These are phyloP conservation scores for Citrus glauca DNA, from an alignment of 345 rosid species.

Conservation along the genomic window DNA sequence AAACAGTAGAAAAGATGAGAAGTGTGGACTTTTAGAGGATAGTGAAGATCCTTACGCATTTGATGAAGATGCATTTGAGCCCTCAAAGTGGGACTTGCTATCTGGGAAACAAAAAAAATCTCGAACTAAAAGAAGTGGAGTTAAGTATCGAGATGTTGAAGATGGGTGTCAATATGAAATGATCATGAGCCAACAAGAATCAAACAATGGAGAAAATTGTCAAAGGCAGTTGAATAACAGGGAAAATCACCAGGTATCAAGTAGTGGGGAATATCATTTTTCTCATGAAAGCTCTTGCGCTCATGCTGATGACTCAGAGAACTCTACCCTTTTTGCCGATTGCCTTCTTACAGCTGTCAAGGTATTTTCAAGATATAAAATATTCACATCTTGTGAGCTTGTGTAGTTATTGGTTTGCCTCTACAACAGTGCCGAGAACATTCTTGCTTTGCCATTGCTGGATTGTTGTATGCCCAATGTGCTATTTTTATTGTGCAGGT, in stretches of 20 bases:
- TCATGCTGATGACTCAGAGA: slow-evolving; percentile 45
- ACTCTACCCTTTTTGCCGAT: slow-evolving; percentile 55
- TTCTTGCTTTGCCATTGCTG: background rate
- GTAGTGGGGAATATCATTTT: slow-evolving; percentile 22
- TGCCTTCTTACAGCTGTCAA: slow-evolving; percentile 90
- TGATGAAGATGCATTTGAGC: slow-evolving; percentile 68
- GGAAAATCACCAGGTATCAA: slow-evolving; percentile 23
- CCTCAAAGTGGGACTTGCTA: slow-evolving; percentile 71
- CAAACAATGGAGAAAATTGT: slow-evolving; percentile 28
- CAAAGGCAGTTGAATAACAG: slow-evolving; percentile 33
- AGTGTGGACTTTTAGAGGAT: slow-evolving; percentile 38
- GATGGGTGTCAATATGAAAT: slow-evolving; percentile 33
- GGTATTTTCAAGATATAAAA: slow-evolving; percentile 34
- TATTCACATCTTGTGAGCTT: slow-evolving; percentile 4
- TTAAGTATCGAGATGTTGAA: slow-evolving; percentile 29
- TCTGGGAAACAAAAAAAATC: slow-evolving; percentile 48
- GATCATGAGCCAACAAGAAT: slow-evolving; percentile 40
- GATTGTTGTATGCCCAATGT: background rate
- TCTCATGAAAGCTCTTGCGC: slow-evolving; percentile 36
- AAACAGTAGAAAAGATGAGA: slow-evolving; percentile 25
- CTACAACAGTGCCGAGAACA: background rate
- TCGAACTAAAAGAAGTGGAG: slow-evolving; percentile 30
- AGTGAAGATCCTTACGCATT: slow-evolving; percentile 83
- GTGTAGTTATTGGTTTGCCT: slow-evolving; percentile 5
- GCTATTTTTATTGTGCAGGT: background rate